These are phyloP conservation scores for Crucihimalaya himalaica DNA, from an alignment of 345 rosid genomes.

Conservation along the genomic window DNA sequence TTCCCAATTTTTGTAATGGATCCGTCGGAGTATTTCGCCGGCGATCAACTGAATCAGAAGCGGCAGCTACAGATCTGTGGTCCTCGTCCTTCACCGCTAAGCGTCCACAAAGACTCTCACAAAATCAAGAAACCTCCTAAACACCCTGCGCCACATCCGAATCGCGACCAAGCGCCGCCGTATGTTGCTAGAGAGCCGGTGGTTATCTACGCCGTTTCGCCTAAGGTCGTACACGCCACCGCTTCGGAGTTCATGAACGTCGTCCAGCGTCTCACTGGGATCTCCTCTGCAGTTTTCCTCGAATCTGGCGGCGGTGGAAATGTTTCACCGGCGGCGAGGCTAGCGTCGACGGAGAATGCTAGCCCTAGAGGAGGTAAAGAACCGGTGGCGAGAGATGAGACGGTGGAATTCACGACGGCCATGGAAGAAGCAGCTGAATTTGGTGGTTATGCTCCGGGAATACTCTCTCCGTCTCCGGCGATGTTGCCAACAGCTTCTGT, in stretches of 20 bases:
- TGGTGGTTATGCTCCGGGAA: conserved; percentile 56
- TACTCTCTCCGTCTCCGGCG: conserved; percentile 77
- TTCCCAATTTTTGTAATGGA: conserved; percentile 39
- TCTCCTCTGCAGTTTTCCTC: conserved; percentile 53
- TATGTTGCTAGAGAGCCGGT: conserved; percentile 46
- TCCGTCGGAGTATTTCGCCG: conserved; percentile 41
- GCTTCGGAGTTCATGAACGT: conserved; percentile 69
- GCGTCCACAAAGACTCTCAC: conserved; percentile 64
- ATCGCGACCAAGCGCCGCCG: conserved; percentile 25
- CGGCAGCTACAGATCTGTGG: conserved; percentile 65
- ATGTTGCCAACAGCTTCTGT: conserved; percentile 48
- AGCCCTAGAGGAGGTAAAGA: conserved; percentile 53
- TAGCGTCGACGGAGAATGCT: conserved; percentile 72
- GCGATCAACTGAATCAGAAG: conserved; percentile 40
- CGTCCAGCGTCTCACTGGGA: conserved; percentile 87
- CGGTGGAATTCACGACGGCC: conserved; percentile 23
- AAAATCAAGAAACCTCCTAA: conserved; percentile 64
- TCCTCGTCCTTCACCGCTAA: conserved; percentile 73
- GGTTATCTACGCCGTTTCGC: conserved; percentile 82
- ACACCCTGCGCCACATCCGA: conserved; percentile 45
- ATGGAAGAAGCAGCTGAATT: conserved; percentile 41
- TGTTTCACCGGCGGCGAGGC: conserved; percentile 79
- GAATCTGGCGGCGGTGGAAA: conserved; percentile 45
- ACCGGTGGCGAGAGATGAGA: conserved; percentile 27
- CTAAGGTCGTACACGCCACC: conserved; percentile 73